Base-by-base conservation (phyloP, 345 rosid species). In the Populus alba region DNA sequence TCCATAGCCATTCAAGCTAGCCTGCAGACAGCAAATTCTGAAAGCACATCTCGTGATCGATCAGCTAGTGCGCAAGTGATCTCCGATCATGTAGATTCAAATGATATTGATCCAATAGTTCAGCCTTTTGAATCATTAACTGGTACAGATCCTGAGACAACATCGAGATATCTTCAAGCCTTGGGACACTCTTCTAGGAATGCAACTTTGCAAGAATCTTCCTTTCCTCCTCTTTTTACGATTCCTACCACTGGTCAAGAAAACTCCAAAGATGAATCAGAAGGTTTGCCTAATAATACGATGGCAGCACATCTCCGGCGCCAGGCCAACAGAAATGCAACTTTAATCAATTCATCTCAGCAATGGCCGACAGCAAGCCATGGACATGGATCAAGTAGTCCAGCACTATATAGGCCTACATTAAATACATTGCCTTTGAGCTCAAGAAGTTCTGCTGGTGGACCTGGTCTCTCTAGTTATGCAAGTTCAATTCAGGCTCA, bases 141-240 rank as follows among this genome's bases (percentile, higher is more conserved):
- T 31, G 59, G 87, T 38, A 62, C 90, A 61, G 95, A 87, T 81
- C 75, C 87, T 29, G 96, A 90, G 78, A 59, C 78, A 55, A 75
- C 92, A 75, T 84, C 94, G 49, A 91, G 97, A 72, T 96, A 94
- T 75, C 98, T 85, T 79, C 92, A 92, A 80, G 99, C 98, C 57
- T 81, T 94, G 84, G 93, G 98, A 49, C 87, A 83, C 39, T 82
- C 82, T 79, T 89, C 91, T 68, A 81, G 86, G 78, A 86, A n/a
- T 62, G 83, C 84, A 78, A 87, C 92, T 78, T 82, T 94, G 78
- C 87, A 78, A 85, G 92, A 90, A 81, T 90, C 97, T 72, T 89
- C 94, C 39, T 96, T 96, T 85, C 99, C 99, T 85, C 98, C 99
- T 35, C 98, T 95, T 13, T 70, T 91, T 31, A 68, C 65, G 49